phyloP scores from a whole-genome alignment of 2,329 filamentous ascomycete species.

The Endoconidiophora laricicola region DNA sequence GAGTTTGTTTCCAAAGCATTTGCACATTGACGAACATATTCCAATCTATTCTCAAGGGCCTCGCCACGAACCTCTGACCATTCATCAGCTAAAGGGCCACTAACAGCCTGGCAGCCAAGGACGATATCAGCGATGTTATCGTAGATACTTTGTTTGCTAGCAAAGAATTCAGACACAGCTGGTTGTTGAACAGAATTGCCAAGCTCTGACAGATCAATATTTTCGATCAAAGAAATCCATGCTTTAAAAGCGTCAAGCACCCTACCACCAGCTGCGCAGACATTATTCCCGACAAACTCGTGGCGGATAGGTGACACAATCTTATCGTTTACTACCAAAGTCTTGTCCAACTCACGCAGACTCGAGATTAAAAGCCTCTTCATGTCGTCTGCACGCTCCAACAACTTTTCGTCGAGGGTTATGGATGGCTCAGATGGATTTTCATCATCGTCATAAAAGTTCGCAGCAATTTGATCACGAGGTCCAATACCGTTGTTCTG shows the following conservation, averaged over 20 bases:
- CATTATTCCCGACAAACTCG: conserved; percentile 60
- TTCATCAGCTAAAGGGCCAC: conserved; percentile 79
- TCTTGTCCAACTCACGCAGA: conserved; percentile 76
- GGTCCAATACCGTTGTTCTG: conserved; percentile 50
- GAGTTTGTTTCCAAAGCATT: conserved; percentile 74
- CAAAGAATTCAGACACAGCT: conserved; percentile 70
- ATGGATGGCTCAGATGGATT: conserved; percentile 52
- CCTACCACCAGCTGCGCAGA: conserved; percentile 62
- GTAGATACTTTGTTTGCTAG: conserved; percentile 85
- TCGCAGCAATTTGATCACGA: conserved; percentile 57
- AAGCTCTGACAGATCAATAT: conserved; percentile 70
- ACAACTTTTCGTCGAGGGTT: conserved; percentile 55
- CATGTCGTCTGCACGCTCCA: conserved; percentile 73
- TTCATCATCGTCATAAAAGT: conserved; percentile 76
- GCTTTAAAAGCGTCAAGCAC: conserved; percentile 79
- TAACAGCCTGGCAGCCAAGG: conserved; percentile 76
- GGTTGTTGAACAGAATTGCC: conserved; percentile 67
- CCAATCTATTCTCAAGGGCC: conserved; percentile 71
- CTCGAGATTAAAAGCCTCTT: conserved; percentile 73
- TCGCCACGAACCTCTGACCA: conserved; percentile 89
- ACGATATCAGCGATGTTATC: conserved; percentile 85
- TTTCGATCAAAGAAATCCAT: conserved; percentile 82
- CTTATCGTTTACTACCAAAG: conserved; percentile 60
- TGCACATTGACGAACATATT: conserved; percentile 59
- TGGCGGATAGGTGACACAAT: conserved; percentile 66